These are phyloP conservation scores for Hypericum androsaemum DNA, from an alignment of 345 rosid genomes.

Conservation along the genomic window DNA sequence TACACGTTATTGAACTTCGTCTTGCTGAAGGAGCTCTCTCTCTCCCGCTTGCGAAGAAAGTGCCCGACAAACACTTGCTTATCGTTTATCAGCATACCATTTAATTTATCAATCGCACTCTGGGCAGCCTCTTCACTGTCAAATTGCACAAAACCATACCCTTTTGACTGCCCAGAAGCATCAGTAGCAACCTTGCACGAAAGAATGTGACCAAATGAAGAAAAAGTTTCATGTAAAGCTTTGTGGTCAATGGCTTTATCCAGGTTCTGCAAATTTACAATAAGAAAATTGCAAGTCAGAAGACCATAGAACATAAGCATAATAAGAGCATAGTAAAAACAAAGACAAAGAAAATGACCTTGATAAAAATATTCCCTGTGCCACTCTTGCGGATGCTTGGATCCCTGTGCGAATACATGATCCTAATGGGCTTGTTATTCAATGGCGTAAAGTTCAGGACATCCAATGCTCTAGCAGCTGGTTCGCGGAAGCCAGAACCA, in stretches of 20 bases:
- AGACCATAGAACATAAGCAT: too few relatives aligned
- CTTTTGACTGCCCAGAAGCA: neutral
- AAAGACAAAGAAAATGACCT: slow-evolving; percentile 5
- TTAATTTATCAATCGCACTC: neutral
- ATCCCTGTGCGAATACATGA: slow-evolving; percentile 22
- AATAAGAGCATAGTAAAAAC: too few relatives aligned
- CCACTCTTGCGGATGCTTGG: slow-evolving; percentile 25
- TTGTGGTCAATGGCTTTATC: neutral
- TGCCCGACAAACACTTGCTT: neutral
- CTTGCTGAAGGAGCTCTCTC: neutral
- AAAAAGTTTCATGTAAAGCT: neutral
- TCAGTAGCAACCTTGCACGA: slow-evolving; percentile 1
- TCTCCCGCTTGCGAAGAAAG: slow-evolving; percentile 1
- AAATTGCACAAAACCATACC: slow-evolving; percentile 2
- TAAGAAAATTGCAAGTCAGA: too few relatives aligned
- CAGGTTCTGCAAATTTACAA: neutral
- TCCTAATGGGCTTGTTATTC: slow-evolving; percentile 17
- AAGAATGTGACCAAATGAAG: neutral
- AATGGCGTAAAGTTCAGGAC: slow-evolving; percentile 20
- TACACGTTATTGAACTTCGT: neutral
- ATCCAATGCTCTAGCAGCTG: slow-evolving; percentile 25
- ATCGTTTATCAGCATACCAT: slow-evolving; percentile 1
- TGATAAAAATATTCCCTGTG: slow-evolving; percentile 19
- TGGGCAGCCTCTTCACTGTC: neutral
- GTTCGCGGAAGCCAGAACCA: neutral